These are phyloP conservation scores for Polyplosphaeria fusca DNA, from an alignment of 495 filamentous ascomycete species.

Conservation along the genomic window DNA sequence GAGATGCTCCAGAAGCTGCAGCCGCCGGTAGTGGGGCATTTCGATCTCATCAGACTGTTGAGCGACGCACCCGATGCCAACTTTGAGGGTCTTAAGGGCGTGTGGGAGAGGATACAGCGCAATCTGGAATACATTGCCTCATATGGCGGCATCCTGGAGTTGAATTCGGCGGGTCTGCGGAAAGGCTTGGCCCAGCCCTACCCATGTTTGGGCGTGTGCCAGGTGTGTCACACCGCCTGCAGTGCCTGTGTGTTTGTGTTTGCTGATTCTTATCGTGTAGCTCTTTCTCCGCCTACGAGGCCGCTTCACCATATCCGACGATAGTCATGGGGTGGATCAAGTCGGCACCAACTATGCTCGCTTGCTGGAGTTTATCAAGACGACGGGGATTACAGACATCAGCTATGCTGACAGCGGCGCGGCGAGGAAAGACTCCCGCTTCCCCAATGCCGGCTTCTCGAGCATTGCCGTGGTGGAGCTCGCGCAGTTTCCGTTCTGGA, in stretches of 20 bases:
- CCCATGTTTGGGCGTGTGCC: constrained; percentile 72
- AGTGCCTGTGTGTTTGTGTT: not conserved
- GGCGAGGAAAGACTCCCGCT: constrained; percentile 19
- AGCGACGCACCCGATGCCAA: constrained; percentile 62
- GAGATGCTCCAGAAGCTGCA: constrained; percentile 71
- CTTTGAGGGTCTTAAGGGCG: constrained; percentile 51
- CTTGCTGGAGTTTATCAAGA: constrained; percentile 57
- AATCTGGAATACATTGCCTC: constrained; percentile 68
- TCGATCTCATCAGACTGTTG: constrained; percentile 83
- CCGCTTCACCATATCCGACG: constrained; percentile 81
- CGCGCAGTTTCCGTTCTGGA: constrained; percentile 26
- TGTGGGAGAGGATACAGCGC: constrained; percentile 69
- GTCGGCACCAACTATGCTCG: constrained; percentile 65
- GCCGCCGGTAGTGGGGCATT: constrained; percentile 85
- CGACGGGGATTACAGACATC: constrained; percentile 46
- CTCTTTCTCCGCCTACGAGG: constrained; percentile 65
- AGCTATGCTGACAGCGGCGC: constrained; percentile 28
- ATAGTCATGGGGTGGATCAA: constrained; percentile 82
- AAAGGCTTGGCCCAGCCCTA: constrained; percentile 92
- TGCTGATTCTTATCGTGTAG: constrained; percentile 40
- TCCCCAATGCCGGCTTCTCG: constrained; percentile 30
- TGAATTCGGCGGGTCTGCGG: constrained; percentile 80
- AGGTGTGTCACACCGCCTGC: constrained; percentile 51
- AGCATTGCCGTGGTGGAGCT: constrained; percentile 25
- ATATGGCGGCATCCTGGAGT: constrained; percentile 80